Evolutionary conservation across 192 early-diverging fungal genomes (phyloP).

Genomic region (Linnemannia elongata): DNA sequence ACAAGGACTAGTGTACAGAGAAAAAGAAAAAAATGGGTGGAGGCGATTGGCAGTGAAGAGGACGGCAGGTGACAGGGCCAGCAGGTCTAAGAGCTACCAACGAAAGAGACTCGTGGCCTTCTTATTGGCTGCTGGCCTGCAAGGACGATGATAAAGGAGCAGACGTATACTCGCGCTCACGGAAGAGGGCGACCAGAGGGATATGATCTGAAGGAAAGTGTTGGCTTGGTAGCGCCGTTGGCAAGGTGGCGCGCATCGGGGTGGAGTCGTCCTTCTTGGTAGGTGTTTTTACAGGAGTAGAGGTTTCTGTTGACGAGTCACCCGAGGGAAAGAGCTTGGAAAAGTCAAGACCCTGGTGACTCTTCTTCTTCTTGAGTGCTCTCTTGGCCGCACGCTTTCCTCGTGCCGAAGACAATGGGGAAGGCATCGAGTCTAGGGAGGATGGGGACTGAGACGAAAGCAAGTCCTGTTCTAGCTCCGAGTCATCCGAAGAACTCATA

Average conservation of each 20-base stretch:
- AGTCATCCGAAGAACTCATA: constrained; percentile 39
- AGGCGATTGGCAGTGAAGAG: no score
- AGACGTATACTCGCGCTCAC: constrained; percentile 37
- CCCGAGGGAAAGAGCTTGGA: constrained; percentile 32
- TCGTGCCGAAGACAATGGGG: not conserved
- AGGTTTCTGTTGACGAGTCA: not conserved
- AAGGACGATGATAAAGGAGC: not conserved
- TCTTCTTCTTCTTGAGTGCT: not conserved
- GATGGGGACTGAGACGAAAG: constrained; percentile 9
- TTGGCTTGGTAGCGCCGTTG: constrained; percentile 38
- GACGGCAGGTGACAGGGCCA: no score
- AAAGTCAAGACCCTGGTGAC: constrained; percentile 20
- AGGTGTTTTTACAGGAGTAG: not conserved
- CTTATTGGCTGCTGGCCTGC: not conserved
- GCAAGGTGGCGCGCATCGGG: constrained; percentile 18
- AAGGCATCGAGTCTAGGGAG: constrained; percentile 2
- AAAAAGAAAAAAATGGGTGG: no score
- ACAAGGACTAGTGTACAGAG: no score
- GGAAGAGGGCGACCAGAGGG: constrained; percentile 43
- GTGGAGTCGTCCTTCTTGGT: not conserved
- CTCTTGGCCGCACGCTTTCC: constrained; percentile 3
- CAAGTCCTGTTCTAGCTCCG: constrained; percentile 27
- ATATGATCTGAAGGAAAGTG: constrained; percentile 54
- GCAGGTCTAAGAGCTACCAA: no score
- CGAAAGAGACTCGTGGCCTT: no score